A percentile compares a stretch with the other conserved stretches of the same genome.
These are phyloP conservation scores for Paecilomyces sp. DNA, from an alignment of 2,329 filamentous ascomycete genomes.

Conservation along the genomic window DNA sequence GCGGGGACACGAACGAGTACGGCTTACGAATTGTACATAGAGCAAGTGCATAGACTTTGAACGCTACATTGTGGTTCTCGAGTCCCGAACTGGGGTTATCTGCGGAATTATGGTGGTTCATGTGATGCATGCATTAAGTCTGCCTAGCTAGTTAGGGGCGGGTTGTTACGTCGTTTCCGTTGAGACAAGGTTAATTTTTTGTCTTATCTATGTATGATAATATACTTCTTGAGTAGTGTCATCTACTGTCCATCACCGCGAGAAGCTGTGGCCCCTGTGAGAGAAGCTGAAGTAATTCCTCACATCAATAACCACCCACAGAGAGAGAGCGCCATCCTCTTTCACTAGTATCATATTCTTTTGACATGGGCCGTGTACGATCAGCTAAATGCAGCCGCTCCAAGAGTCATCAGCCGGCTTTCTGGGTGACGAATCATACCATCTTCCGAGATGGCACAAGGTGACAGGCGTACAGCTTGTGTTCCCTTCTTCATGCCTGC, in stretches of 20 bases:
- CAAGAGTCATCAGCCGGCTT: no score
- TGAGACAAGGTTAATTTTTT: not conserved
- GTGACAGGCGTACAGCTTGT: no score
- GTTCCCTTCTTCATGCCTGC: no score
- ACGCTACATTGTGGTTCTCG: not conserved
- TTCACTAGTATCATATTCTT: not conserved
- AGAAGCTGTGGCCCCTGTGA: not conserved
- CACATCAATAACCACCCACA: not conserved
- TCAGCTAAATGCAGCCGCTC: no score
- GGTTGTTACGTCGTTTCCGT: not conserved
- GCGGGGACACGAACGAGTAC: not conserved
- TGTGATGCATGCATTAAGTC: not conserved
- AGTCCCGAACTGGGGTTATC: not conserved
- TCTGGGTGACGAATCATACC: no score
- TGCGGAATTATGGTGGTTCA: not conserved
- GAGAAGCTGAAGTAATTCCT: not conserved
- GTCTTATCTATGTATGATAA: not conserved
- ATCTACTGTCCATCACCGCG: not conserved
- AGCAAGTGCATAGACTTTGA: not conserved
- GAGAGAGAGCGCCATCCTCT: not conserved
- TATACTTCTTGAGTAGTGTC: not conserved
- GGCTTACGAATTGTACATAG: slow-evolving; percentile 1
- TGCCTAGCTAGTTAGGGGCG: not conserved
- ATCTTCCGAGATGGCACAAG: no score
- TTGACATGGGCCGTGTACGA: no score